A percentile compares a stretch with the other conserved stretches of the same genome.
These are phyloP conservation scores for Phlyctochytrium bullatum DNA, from an alignment of 192 early-diverging fungal genomes.

Conservation along the genomic window DNA sequence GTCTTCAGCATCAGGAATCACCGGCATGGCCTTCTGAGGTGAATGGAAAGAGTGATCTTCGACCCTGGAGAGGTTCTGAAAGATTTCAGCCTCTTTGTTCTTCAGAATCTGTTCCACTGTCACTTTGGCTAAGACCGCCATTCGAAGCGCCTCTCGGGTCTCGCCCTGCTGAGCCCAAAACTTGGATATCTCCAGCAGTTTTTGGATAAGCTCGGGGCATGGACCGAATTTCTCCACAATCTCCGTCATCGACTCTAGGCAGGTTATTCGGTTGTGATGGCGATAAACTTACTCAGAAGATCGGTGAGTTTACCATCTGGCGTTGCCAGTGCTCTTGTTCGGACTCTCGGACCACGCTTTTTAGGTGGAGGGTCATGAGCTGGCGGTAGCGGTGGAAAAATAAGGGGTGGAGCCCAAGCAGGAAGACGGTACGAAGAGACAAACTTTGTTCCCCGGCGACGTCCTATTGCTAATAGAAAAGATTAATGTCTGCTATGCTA, in stretches of 20 bases:
- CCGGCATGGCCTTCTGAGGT: neutral
- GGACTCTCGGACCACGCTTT: no score
- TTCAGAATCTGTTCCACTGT: neutral
- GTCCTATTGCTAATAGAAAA: neutral
- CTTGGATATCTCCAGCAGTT: neutral
- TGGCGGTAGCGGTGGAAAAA: neutral
- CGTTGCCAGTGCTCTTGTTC: no score
- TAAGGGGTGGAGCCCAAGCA: neutral
- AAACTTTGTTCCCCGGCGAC: neutral
- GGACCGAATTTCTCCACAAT: no score
- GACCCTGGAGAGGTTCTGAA: neutral
- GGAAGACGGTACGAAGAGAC: neutral
- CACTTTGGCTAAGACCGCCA: neutral
- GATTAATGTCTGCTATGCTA: no score
- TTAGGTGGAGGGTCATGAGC: no score
- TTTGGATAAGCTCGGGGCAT: neutral
- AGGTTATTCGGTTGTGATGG: no score
- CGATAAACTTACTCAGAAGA: no score
- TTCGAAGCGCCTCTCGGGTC: neutral
- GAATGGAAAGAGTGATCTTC: neutral
- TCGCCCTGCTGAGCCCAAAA: neutral
- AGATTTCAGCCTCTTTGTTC: neutral
- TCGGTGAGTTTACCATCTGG: no score
- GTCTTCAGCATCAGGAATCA: no score
- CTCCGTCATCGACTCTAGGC: no score